Percentiles rank a stretch among this genome's conserved stretches.
Evolutionary conservation across 371 early-diverging fungal genomes (phyloP).

Genomic region (Nematocida minor): DNA sequence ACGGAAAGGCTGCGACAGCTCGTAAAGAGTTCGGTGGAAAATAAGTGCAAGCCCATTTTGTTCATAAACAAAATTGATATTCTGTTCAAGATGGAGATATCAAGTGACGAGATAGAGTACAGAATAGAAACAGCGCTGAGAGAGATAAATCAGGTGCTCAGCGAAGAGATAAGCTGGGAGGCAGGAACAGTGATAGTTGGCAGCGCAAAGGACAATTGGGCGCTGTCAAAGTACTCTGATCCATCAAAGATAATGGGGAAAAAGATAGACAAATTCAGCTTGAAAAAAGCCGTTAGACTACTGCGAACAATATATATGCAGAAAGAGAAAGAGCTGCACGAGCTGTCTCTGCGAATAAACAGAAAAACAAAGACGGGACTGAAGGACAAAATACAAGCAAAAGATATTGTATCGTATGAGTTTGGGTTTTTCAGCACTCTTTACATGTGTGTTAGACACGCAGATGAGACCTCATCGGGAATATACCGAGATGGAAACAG

Average conservation of each 20-base stretch:
- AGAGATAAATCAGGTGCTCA: not conserved
- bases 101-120: conserved; percentile 17
- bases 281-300: conserved; percentile 19
- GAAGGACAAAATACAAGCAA: not conserved
- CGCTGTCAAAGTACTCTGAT: not conserved
- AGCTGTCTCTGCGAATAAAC: not conserved
- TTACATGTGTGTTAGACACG: not conserved
- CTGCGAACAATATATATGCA: not conserved
- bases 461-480: not conserved
- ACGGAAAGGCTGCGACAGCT: conserved; percentile 55
- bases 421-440: conserved; percentile 22
- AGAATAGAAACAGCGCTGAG: not conserved
- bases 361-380: not conserved
- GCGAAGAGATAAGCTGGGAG: conserved; percentile 4
- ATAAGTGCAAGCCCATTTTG: not conserved
- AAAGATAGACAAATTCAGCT: not conserved
- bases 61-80: conserved; percentile 38
- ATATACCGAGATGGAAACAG: not conserved
- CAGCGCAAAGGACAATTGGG: conserved; percentile 45
- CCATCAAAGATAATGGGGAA: not conserved
- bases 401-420: conserved; percentile 12
- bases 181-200: conserved; percentile 13
- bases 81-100: conserved; percentile 9
- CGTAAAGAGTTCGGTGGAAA: not conserved
- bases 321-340: not conserved